phyloP scores from a whole-genome alignment of 129 eudicot genomes.

The Calendula officinalis region DNA sequence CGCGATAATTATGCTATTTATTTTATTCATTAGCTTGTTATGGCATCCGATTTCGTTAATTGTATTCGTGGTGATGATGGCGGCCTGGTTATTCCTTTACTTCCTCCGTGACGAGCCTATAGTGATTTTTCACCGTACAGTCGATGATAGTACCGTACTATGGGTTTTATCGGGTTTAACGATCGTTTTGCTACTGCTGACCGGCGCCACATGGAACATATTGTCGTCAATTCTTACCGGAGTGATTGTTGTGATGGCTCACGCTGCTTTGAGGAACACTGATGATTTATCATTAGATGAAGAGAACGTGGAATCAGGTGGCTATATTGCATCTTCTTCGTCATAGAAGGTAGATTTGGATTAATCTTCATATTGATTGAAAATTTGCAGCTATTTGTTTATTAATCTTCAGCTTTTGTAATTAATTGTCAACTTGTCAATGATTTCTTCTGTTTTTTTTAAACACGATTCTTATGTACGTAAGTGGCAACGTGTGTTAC shows the following conservation, averaged over 20 bases:
- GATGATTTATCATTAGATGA: slow-evolving; percentile 52
- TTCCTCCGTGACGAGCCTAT: slow-evolving; percentile 72
- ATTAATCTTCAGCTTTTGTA: not conserved
- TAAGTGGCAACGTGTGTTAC: slow-evolving; percentile 14
- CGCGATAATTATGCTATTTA: slow-evolving; percentile 33
- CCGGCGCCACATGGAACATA: slow-evolving; percentile 46
- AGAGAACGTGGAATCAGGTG: slow-evolving; percentile 37
- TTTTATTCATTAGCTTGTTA: slow-evolving; percentile 45
- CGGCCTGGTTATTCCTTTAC: slow-evolving; percentile 65
- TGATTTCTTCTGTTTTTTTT: not conserved
- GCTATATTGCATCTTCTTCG: slow-evolving; percentile 26
- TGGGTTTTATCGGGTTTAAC: slow-evolving; percentile 35
- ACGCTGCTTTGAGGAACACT: slow-evolving; percentile 54
- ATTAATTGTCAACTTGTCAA: not conserved
- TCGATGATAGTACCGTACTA: slow-evolving; percentile 39
- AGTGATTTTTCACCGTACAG: slow-evolving; percentile 37
- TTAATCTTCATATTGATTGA: too few species aligned
- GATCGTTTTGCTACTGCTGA: slow-evolving; percentile 33
- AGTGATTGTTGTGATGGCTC: slow-evolving; percentile 47
- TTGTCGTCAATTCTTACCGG: slow-evolving; percentile 44
- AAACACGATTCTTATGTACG: slow-evolving; percentile 7
- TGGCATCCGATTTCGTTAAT: slow-evolving; percentile 37
- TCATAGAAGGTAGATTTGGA: too few species aligned
- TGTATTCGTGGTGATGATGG: slow-evolving; percentile 35
- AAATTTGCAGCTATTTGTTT: too few species aligned